Evolutionary conservation across 192 early-diverging fungal genomes (phyloP).

Genomic region (Haplosporangium gracile): DNA sequence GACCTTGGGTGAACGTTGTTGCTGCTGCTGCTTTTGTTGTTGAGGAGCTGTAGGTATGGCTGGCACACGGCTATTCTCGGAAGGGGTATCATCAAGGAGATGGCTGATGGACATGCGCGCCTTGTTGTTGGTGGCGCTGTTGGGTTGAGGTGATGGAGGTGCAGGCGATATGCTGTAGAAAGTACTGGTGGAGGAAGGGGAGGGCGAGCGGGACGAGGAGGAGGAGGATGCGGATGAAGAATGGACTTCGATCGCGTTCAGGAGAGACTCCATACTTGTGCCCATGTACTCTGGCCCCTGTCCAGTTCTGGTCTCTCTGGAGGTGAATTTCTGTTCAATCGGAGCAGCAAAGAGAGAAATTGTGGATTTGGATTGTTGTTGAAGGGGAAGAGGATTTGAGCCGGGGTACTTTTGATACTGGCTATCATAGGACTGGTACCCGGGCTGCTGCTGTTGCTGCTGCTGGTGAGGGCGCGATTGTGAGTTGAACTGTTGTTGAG

Average conservation of each 20-base stretch:
- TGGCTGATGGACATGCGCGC: conserved; percentile 53
- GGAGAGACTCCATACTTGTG: conserved; percentile 49
- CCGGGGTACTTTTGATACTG: conserved; percentile 38
- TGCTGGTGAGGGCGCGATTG: conserved; percentile 9
- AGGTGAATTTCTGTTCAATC: not conserved
- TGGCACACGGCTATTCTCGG: not conserved
- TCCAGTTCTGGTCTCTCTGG: not conserved
- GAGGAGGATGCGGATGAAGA: conserved; percentile 29
- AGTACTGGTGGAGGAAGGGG: conserved; percentile 23
- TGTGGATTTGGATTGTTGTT: not conserved
- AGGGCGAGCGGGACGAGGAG: conserved; percentile 37
- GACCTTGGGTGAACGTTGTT: not conserved
- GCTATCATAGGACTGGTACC: conserved; percentile 39
- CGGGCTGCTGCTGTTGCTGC: conserved; percentile 33
- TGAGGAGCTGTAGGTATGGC: conserved; percentile 4
- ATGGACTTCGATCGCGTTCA: conserved; percentile 53
- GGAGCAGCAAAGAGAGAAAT: not conserved
- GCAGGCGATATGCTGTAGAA: conserved; percentile 19
- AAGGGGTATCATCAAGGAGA: conserved; percentile 32
- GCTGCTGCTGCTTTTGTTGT: conserved; percentile 26
- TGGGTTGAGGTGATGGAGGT: conserved; percentile 7
- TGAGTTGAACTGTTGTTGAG: conserved; percentile 6
- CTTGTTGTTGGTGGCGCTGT: conserved; percentile 20
- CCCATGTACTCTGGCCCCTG: conserved; percentile 40
- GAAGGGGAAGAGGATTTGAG: not conserved